Evolutionary conservation across 371 early-diverging fungal genomes (phyloP).

Genomic region (Mortierella sp.): DNA sequence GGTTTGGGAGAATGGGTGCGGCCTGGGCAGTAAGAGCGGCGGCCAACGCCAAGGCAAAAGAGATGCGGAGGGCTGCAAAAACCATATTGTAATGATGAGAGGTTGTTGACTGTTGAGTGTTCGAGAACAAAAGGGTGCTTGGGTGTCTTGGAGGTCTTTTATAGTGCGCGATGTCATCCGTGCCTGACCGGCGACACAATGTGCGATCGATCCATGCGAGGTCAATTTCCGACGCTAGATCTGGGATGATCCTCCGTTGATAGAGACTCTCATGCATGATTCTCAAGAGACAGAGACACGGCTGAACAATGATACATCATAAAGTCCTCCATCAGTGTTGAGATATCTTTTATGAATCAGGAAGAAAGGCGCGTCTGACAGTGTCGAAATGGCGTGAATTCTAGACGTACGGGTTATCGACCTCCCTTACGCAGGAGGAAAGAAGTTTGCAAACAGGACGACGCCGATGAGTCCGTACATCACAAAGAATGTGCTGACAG

Average conservation of each 20-base stretch:
- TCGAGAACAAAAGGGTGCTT: no score
- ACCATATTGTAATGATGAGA: slow-evolving; percentile 6
- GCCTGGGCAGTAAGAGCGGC: slow-evolving; percentile 23
- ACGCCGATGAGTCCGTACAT: slow-evolving; percentile 77
- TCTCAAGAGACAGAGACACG: no score
- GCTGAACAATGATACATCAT: no score
- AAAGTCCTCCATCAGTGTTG: no score
- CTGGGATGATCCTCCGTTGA: slow-evolving; percentile 5
- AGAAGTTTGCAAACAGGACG: slow-evolving; percentile 82
- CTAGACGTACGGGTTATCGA: no score
- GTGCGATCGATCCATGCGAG: no score
- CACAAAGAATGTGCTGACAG: slow-evolving; percentile 68
- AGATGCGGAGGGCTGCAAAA: slow-evolving; percentile 16
- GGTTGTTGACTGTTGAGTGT: background rate
- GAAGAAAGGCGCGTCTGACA: no score
- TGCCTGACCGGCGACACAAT: no score
- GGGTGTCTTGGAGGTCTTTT: background rate
- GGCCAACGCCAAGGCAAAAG: slow-evolving; percentile 24
- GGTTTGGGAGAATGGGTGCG: slow-evolving; percentile 17
- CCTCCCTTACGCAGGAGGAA: slow-evolving; percentile 79
- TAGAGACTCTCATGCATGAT: no score
- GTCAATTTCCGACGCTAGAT: slow-evolving; percentile 23
- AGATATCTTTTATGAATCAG: no score
- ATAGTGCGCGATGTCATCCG: no score
- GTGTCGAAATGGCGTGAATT: no score